Conservation (phyloP, 345 rosid species). For the Adansonia digitata region DNA sequence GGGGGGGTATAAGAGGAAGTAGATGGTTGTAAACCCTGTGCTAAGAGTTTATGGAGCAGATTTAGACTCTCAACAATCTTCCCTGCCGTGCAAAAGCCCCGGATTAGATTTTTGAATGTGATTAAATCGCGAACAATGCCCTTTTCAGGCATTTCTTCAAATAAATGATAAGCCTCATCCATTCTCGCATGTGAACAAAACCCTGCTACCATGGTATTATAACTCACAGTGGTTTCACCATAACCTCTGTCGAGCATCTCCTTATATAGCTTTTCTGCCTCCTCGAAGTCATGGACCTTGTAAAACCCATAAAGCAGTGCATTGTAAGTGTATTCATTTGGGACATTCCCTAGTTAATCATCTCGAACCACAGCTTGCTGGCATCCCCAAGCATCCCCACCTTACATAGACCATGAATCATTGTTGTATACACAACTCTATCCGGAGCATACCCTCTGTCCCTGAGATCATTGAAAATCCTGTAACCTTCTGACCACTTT, state of each 20-base stretch:
- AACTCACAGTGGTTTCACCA: conserved; percentile 37
- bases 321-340: conserved; percentile 35
- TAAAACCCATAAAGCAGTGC: conserved; percentile 34
- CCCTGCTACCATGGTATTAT: conserved; percentile 47
- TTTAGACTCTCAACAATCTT: conserved; percentile 27
- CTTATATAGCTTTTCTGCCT: conserved; percentile 28
- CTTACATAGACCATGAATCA: conserved; percentile 41
- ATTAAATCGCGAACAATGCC: conserved; percentile 40
- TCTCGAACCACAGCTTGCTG: conserved; percentile 46
- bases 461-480: conserved; percentile 43
- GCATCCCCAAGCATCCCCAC: conserved; percentile 30
- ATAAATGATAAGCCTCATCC: conserved; percentile 43
- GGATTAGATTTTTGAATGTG: conserved; percentile 46
- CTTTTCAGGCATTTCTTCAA: conserved; percentile 46
- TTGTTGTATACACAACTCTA: conserved; percentile 36
- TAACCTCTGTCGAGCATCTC: conserved; percentile 46
- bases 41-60: conserved; percentile 33
- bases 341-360: conserved; percentile 40
- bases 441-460: conserved; percentile 47
- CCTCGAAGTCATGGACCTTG: conserved; percentile 26
- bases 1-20: conserved; percentile 21
- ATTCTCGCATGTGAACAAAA: conserved; percentile 33
- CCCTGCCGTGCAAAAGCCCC: conserved; percentile 42
- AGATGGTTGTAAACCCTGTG: conserved; percentile 33
- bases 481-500: conserved; percentile 31